A percentile compares a stretch with the other conserved stretches of the same genome.
These are phyloP conservation scores for Suillus subluteus DNA, from an alignment of 768 basidiomycete genomes.

Conservation along the genomic window DNA sequence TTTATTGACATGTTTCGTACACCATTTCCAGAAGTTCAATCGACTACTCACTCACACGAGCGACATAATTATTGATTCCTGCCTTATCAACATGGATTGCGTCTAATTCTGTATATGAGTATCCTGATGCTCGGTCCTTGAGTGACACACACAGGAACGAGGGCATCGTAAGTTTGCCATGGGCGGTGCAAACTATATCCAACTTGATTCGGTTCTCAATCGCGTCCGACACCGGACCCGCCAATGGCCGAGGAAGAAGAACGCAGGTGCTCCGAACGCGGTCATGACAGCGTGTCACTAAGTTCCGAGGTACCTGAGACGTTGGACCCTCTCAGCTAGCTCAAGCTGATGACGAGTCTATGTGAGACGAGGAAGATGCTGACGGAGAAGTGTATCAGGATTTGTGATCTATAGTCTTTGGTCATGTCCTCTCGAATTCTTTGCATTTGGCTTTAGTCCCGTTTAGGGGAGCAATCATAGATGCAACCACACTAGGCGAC, in stretches of 20 bases:
- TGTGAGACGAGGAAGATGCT: slow-evolving; percentile 19
- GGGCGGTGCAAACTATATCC: slow-evolving; percentile 74
- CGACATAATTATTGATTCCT: too few relatives aligned
- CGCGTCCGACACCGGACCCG: slow-evolving; percentile 56
- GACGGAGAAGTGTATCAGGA: slow-evolving; percentile 19
- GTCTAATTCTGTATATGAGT: neutral
- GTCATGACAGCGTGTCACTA: slow-evolving; percentile 13
- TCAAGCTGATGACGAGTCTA: neutral
- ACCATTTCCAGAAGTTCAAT: too few relatives aligned
- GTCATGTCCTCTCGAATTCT: neutral
- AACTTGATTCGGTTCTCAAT: slow-evolving; percentile 74
- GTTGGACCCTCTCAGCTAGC: slow-evolving; percentile 21
- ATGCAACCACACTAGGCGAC: too few relatives aligned
- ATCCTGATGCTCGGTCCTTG: slow-evolving; percentile 14
- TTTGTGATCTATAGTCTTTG: neutral
- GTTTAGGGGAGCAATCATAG: too few relatives aligned
- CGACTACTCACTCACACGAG: too few relatives aligned
- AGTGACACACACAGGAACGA: slow-evolving; percentile 58
- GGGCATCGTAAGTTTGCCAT: slow-evolving; percentile 79
- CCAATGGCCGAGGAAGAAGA: slow-evolving; percentile 27
- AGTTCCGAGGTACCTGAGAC: slow-evolving; percentile 26
- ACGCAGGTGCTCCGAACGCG: slow-evolving; percentile 6
- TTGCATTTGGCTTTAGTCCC: too few relatives aligned
- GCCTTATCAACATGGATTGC: neutral
- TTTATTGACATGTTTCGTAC: too few relatives aligned